phyloP scores from a whole-genome alignment of 2,329 filamentous ascomycete species.

The Onygena corvina region DNA sequence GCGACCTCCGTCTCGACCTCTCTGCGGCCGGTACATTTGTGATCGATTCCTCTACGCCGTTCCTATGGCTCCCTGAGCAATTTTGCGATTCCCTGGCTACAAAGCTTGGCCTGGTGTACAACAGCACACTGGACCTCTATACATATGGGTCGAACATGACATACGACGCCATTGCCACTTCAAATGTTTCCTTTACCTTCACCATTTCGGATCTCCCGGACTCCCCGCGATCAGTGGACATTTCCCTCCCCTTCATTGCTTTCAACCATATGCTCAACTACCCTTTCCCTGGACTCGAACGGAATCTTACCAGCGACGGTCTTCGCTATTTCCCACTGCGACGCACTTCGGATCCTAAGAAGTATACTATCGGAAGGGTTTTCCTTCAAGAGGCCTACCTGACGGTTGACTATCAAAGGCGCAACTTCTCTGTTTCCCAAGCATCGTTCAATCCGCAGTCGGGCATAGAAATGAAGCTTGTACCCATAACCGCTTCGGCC shows the following conservation, averaged over 20 bases:
- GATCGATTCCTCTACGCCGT: slow-evolving; percentile 33
- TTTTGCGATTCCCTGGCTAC: slow-evolving; percentile 29
- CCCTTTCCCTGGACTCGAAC: slow-evolving; percentile 24
- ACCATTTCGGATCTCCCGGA: slow-evolving; percentile 23
- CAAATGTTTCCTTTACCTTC: slow-evolving; percentile 28
- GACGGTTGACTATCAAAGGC: slow-evolving; percentile 28
- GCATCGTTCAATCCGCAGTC: slow-evolving; percentile 22
- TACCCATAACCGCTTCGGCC: slow-evolving; percentile 18
- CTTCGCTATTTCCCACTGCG: slow-evolving; percentile 32
- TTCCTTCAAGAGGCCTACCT: slow-evolving; percentile 35
- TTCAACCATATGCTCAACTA: slow-evolving; percentile 29
- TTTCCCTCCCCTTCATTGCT: slow-evolving; percentile 30
- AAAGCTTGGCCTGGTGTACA: slow-evolving; percentile 27
- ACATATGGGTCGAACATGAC: slow-evolving; percentile 21
- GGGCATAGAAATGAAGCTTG: slow-evolving; percentile 14
- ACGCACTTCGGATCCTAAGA: slow-evolving; percentile 23
- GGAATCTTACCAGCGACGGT: slow-evolving; percentile 17
- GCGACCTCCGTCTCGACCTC: slow-evolving; percentile 12
- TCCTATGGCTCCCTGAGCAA: slow-evolving; percentile 29
- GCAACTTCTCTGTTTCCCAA: slow-evolving; percentile 27
- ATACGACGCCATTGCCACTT: slow-evolving; percentile 16
- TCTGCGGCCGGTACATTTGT: slow-evolving; percentile 19
- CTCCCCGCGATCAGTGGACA: slow-evolving; percentile 21
- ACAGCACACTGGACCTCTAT: slow-evolving; percentile 27
- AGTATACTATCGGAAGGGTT: slow-evolving; percentile 30